phyloP scores from a whole-genome alignment of 257 asterid genomes.

The Gentiana straminea region DNA sequence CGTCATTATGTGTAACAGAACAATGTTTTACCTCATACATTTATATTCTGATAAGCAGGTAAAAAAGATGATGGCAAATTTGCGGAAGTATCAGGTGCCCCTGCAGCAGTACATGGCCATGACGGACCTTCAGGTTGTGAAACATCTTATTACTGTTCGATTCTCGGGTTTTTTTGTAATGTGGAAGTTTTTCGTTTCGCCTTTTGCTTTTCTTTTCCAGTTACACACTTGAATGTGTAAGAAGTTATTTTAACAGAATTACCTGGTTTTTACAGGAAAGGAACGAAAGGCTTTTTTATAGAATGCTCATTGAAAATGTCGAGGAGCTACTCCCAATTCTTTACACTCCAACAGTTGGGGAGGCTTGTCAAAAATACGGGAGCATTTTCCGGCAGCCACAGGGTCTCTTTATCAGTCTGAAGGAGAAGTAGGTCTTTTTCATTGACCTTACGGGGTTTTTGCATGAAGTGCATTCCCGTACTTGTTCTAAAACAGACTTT shows the following conservation, averaged over 20 bases:
- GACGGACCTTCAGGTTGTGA: conserved; percentile 98
- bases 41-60: conserved; percentile 33
- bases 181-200: not conserved
- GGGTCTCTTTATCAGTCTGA: conserved; percentile 96
- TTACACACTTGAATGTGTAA: not conserved
- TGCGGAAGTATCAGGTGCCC: conserved; percentile 93
- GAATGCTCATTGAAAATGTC: conserved; percentile 87
- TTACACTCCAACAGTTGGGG: conserved; percentile 99
- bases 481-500: conserved; percentile 13
- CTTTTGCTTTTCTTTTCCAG: conserved; percentile 5
- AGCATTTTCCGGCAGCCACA: conserved; percentile 94
- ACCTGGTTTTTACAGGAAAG: conserved; percentile 46
- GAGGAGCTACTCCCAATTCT: conserved; percentile 98
- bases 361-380: conserved; percentile 99
- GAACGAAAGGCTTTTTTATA: conserved; percentile 83
- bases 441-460: not conserved
- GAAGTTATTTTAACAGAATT: not conserved
- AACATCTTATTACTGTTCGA: not conserved
- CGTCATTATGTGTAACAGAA: too few species aligned
- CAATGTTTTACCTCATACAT: conserved; percentile 1
- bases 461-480: conserved; percentile 5
- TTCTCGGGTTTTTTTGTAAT: not conserved
- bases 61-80: conserved; percentile 84
- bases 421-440: conserved; percentile 55
- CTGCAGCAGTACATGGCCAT: conserved; percentile 97